A percentile compares a stretch with the other conserved stretches of the same genome.
phyloP scores from a whole-genome alignment of 192 early-diverging fungal species.

The Coemansia sp. region DNA sequence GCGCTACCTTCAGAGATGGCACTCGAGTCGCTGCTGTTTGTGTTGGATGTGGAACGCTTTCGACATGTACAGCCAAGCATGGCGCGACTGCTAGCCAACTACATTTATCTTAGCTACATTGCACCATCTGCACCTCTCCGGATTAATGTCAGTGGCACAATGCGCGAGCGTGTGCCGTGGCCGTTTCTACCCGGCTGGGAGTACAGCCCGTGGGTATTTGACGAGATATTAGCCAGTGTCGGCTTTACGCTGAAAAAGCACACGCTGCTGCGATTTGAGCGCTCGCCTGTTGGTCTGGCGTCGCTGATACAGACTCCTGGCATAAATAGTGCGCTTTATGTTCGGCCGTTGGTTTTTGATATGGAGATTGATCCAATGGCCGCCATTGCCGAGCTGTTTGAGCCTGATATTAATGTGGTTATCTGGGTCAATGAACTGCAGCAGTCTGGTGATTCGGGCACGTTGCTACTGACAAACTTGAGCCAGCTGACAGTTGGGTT shows the following conservation, averaged over 20 bases:
- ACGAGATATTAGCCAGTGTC: slow-evolving; percentile 75
- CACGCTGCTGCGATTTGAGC: slow-evolving; percentile 71
- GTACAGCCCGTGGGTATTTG: slow-evolving; percentile 69
- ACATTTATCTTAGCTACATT: slow-evolving; percentile 80
- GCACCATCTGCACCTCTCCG: slow-evolving; percentile 63
- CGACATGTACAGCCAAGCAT: slow-evolving; percentile 53
- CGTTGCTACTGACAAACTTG: slow-evolving; percentile 26
- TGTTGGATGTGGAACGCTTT: slow-evolving; percentile 82
- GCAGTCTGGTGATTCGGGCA: slow-evolving; percentile 10
- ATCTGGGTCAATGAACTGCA: slow-evolving; percentile 57
- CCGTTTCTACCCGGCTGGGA: slow-evolving; percentile 59
- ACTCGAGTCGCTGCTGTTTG: slow-evolving; percentile 80
- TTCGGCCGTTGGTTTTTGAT: slow-evolving; percentile 30
- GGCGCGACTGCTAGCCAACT: slow-evolving; percentile 57
- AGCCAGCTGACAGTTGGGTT: slow-evolving; percentile 29
- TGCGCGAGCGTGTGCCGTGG: slow-evolving; percentile 71
- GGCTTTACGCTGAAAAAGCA: slow-evolving; percentile 76
- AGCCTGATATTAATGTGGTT: slow-evolving; percentile 51
- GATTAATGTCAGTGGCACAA: slow-evolving; percentile 70
- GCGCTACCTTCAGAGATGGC: slow-evolving; percentile 64
- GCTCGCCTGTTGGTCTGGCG: slow-evolving; percentile 45
- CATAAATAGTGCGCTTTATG: slow-evolving; percentile 24
- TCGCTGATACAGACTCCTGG: slow-evolving; percentile 22
- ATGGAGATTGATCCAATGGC: slow-evolving; percentile 41
- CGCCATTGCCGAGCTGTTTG: slow-evolving; percentile 36